phyloP scores from a whole-genome alignment of 164 flowering plant genomes.

The Tetracentron sinense region DNA sequence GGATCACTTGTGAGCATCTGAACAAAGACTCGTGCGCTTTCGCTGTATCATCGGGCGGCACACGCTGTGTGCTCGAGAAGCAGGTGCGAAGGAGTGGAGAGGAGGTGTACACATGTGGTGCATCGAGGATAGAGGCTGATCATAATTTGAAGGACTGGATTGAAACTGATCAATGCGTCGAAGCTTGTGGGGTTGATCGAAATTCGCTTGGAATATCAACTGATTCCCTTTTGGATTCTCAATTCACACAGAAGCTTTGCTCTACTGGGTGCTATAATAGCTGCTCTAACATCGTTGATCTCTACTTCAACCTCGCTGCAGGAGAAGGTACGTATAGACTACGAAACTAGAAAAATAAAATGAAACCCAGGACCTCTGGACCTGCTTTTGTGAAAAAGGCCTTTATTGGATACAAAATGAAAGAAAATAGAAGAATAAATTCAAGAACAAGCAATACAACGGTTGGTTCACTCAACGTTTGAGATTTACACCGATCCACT shows the following conservation, averaged over 20 bases:
- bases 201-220: constrained; percentile 59
- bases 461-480: too few species aligned
- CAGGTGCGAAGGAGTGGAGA: constrained; percentile 35
- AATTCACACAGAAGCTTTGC: constrained; percentile 52
- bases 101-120: constrained; percentile 39
- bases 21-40: constrained; percentile 46
- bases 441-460: too few species aligned
- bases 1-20: constrained; percentile 43
- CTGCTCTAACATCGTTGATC: constrained; percentile 74
- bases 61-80: constrained; percentile 67
- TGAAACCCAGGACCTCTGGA: too few species aligned
- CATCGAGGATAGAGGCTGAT: constrained; percentile 60
- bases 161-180: constrained; percentile 53
- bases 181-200: constrained; percentile 54
- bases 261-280: constrained; percentile 47
- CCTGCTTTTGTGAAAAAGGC: too few species aligned
- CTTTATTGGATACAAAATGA: too few species aligned
- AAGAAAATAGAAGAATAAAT: too few species aligned
- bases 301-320: too few species aligned
- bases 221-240: constrained; percentile 55
- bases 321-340: constrained; percentile 51
- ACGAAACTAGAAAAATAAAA: too few species aligned
- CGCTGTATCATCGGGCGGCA: constrained; percentile 55
- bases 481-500: too few species aligned
- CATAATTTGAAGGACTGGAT: constrained; percentile 34